Evolutionary conservation across 257 asterid species (phyloP), one percentile per base, ranked within the genome.

Genomic region (Penstemon newberryi): DNA sequence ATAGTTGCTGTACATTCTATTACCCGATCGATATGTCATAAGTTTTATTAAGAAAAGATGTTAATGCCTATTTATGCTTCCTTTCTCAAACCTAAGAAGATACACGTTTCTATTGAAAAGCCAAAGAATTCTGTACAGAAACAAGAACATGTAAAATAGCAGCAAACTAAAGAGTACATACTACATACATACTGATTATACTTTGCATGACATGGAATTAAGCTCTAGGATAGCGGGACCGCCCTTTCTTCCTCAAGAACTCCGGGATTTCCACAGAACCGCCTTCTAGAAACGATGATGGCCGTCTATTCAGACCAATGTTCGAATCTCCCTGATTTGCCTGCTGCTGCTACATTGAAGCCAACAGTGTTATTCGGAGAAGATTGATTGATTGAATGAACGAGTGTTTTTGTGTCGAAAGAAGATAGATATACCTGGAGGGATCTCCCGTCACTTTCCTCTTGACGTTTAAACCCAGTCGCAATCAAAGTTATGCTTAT

Each of bases 391-490:
- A 39, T 3, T 15, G 33, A 7, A 5, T 3, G n/a, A 42, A 38
- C 36, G 42, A 15, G 54, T 3, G 50, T 37, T 52, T 3, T 7
- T 39, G 60, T 54, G 51, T 70, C 54, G 52, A 8, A 70, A 12
- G 50, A 43, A 61, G 57, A 44, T 71, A 63, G 60, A 44, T 71
- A 63, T 82, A 89, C 98, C 98, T 87, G 96, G 71, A 75, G 70
- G 12, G 86, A 66, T 69, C 86, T 82, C 54, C 83, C 84, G 5
- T 89, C 98, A 60, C 87, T 84, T 88, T 91, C 96, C 81, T 92
- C 92, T 84, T 84, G 98, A 37, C 98, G 90, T 82, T 92, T 89
- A 67, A 92, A 92, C 52, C 98, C 98, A 56, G 98, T 92, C 68
- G 98, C 97, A 37, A 92, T 92, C 73, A 92, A 63, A 11, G 98